Conservation (phyloP, 176 grass and related monocot species). For the Cenchrus americanus region DNA sequence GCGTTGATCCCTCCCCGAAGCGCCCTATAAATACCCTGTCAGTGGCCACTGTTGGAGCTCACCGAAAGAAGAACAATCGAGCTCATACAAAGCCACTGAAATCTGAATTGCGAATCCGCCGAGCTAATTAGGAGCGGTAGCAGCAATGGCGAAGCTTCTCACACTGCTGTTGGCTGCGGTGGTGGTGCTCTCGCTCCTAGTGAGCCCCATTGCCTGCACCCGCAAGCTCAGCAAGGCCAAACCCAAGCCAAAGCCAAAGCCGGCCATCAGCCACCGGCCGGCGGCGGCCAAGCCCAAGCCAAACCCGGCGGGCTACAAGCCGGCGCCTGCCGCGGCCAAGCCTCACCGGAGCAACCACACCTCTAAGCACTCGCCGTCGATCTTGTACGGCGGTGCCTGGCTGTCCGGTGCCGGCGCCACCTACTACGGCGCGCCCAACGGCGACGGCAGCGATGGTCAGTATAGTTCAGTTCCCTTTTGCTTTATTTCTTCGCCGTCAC, state of each 20-base stretch:
- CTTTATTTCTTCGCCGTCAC: not conserved
- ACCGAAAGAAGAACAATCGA: constrained; percentile 21
- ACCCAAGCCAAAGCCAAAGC: not conserved
- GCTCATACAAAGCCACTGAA: not conserved
- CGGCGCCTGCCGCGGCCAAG: not conserved
- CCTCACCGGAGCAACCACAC: constrained; percentile 32
- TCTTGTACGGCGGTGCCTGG: constrained; percentile 45
- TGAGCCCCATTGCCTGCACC: constrained; percentile 49
- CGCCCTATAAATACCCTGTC: constrained; percentile 41
- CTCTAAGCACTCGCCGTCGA: not conserved
- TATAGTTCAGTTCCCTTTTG: not conserved
- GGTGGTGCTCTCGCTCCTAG: constrained; percentile 35
- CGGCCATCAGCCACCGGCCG: not conserved
- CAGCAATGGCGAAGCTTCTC: constrained; percentile 50
- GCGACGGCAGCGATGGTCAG: constrained; percentile 84
- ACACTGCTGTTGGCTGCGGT: constrained; percentile 22
- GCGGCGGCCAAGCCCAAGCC: not conserved
- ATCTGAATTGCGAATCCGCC: not conserved
- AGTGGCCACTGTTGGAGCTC: constrained; percentile 27
- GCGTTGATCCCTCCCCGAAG: constrained; percentile 1
- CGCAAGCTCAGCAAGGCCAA: constrained; percentile 27
- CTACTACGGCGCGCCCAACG: constrained; percentile 71
- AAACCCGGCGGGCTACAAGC: not conserved
- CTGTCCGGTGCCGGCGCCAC: constrained; percentile 63
- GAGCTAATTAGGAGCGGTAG: not conserved